Base-by-base conservation (phyloP, 352 stramenopile genomes). In the Pythium vanterpoolii region DNA sequence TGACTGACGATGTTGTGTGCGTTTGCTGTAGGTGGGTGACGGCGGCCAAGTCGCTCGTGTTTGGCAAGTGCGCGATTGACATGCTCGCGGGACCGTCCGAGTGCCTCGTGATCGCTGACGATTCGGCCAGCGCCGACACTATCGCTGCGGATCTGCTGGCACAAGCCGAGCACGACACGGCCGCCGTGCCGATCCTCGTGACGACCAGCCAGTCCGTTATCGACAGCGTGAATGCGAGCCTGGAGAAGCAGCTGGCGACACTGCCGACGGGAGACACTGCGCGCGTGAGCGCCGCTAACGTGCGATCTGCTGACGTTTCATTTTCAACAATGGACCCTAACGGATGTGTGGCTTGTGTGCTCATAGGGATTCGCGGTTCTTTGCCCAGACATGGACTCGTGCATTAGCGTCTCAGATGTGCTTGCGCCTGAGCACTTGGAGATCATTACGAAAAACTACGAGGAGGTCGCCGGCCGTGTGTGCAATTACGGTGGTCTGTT, bases 31-130 rank as follows among this genome's bases (percentile, higher is more conserved):
- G 68, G 64, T 99, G 96, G 96, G 97, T 99, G n/a, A 99, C 97
- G 10, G 96, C 96, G 1, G 97, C 97, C 54, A 99, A 99, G 75
- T 97, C 86, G 31, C 86, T 99, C 16, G 96, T 99, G 38, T 97
- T 89, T 69, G 96, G 93, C 67, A 94, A 97, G 62, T 99, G 96
- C 71, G 96, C 92, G 18, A 99, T 99, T 72, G 97, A 99, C 79
- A 99, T 99, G 97, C 76, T 99, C 28, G 97, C 97, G 0, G 97
- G 97, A 16, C 97, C 97, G 9, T 98, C 90, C 21, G 97, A 99
- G 75, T 98, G 98, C 24, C 85, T 99, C 47, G 97, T 99, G 2
- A 97, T 99, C 73, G 96, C 94, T 13, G 97, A 99, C 68, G 80
- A 93, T 7, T 95, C 75, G 8, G 74, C 94, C 0, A 85, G 79